phyloP scores from a whole-genome alignment of 108 stramenopile genomes.

The Fragilariopsis cylindrus region DNA sequence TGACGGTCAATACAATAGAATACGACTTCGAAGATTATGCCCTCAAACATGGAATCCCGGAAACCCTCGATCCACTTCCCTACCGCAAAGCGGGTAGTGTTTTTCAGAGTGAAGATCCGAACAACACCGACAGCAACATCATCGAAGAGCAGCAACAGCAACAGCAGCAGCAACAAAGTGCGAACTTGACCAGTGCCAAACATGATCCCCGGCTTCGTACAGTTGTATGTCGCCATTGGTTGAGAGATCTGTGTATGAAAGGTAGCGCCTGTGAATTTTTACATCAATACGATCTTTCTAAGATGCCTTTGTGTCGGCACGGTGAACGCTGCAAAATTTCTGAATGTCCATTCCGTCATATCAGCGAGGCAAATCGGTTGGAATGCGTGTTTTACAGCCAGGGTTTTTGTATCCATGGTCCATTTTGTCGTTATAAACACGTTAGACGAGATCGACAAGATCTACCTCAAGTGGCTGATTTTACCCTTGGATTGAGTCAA shows the following conservation, averaged over 20 bases:
- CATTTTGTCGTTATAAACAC: slow-evolving; percentile 91
- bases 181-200: slow-evolving; percentile 72
- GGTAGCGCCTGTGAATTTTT: slow-evolving; percentile 92
- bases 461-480: slow-evolving; percentile 80
- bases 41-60: slow-evolving; percentile 84
- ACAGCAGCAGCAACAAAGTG: not conserved
- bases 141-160: slow-evolving; percentile 65
- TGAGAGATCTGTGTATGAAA: slow-evolving; percentile 95
- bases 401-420: slow-evolving; percentile 95
- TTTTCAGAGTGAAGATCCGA: slow-evolving; percentile 60
- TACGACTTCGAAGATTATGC: slow-evolving; percentile 90
- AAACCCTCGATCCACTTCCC: slow-evolving; percentile 86
- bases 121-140: slow-evolving; percentile 55
- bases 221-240: slow-evolving; percentile 95
- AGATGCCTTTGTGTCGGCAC: slow-evolving; percentile 93
- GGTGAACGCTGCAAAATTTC: slow-evolving; percentile 89
- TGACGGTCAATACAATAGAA: slow-evolving; percentile 69
- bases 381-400: slow-evolving; percentile 94
- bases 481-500: slow-evolving; percentile 84
- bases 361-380: slow-evolving; percentile 85
- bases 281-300: slow-evolving; percentile 89
- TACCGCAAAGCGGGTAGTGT: slow-evolving; percentile 88
- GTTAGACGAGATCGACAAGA: slow-evolving; percentile 68
- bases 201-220: slow-evolving; percentile 91
- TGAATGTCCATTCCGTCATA: slow-evolving; percentile 92